A percentile compares a stretch with the other conserved stretches of the same genome.
Conservation (phyloP, 768 basidiomycete species). For the Lentinus brumalis region DNA sequence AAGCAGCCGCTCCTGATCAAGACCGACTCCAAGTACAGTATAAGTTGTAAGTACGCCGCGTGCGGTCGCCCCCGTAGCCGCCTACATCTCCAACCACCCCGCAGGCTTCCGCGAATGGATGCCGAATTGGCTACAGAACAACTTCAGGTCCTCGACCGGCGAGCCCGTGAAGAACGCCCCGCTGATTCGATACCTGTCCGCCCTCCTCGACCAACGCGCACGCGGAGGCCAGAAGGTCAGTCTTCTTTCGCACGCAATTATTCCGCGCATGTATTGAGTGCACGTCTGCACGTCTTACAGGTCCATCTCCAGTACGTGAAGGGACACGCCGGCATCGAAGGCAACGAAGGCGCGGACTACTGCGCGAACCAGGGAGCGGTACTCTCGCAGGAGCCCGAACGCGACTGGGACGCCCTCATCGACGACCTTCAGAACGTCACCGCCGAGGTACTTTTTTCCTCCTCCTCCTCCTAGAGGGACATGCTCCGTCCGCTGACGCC, state of each 20-base stretch:
- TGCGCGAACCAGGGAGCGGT: slow-evolving; percentile 64
- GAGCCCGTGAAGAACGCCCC: too few species aligned
- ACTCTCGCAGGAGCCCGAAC: slow-evolving; percentile 45
- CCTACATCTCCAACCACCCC: background rate
- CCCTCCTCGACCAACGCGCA: too few species aligned
- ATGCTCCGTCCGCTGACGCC: too few species aligned
- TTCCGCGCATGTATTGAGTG: background rate
- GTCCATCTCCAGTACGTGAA: slow-evolving; percentile 65
- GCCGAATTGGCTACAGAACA: background rate
- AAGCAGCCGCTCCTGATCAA: too few species aligned
- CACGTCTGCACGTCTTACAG: background rate
- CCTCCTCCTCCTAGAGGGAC: too few species aligned
- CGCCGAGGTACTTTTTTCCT: too few species aligned
- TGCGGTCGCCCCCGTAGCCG: too few species aligned
- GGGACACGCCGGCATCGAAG: slow-evolving; percentile 74
- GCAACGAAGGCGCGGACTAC: slow-evolving; percentile 87
- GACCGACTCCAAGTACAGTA: too few species aligned
- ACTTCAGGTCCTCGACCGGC: slow-evolving; percentile 37
- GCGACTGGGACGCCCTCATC: slow-evolving; percentile 53
- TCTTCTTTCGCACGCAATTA: background rate
- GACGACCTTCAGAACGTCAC: background rate
- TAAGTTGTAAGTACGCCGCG: too few species aligned
- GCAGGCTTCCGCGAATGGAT: slow-evolving; percentile 46
- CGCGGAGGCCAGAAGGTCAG: slow-evolving; percentile 30
- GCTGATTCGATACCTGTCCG: too few species aligned